These are phyloP conservation scores for Fusarium sp. DNA, from an alignment of 2,329 filamentous ascomycete species.

Conservation along the genomic window DNA sequence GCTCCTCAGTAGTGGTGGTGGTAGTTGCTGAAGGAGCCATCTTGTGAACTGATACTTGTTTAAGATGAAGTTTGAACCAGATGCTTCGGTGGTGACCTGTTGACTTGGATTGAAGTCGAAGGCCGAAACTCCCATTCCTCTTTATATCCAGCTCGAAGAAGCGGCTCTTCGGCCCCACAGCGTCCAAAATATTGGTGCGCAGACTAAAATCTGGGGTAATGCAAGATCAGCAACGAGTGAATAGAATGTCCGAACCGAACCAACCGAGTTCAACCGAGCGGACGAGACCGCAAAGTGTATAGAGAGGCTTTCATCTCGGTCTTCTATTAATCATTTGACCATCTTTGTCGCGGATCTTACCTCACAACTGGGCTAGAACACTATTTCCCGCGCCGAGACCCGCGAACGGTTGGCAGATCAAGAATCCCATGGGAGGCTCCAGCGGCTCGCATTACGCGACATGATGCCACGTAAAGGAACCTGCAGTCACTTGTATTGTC, in stretches of 20 bases:
- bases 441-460: not conserved
- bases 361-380: not conserved
- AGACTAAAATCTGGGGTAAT: slow-evolving; percentile 15
- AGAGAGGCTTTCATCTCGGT: not conserved
- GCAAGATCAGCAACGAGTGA: not conserved
- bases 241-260: slow-evolving; percentile 2
- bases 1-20: slow-evolving; percentile 5
- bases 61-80: not conserved
- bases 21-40: slow-evolving; percentile 26
- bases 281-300: not conserved
- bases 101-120: not conserved
- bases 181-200: not conserved
- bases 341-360: not conserved
- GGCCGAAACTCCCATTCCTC: not conserved
- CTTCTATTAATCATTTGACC: not conserved
- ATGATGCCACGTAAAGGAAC: not conserved
- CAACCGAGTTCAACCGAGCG: slow-evolving; percentile 5
- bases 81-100: not conserved
- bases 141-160: slow-evolving; percentile 2
- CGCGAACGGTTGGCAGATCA: not conserved
- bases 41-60: not conserved
- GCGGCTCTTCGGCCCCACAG: not conserved
- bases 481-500: accelerated
- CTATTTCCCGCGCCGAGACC: not conserved
- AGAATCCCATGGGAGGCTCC: not conserved